Evolutionary conservation across 192 early-diverging fungal genomes (phyloP), one percentile per base, ranked within the genome.

Genomic region (Paraglomus occultum): DNA sequence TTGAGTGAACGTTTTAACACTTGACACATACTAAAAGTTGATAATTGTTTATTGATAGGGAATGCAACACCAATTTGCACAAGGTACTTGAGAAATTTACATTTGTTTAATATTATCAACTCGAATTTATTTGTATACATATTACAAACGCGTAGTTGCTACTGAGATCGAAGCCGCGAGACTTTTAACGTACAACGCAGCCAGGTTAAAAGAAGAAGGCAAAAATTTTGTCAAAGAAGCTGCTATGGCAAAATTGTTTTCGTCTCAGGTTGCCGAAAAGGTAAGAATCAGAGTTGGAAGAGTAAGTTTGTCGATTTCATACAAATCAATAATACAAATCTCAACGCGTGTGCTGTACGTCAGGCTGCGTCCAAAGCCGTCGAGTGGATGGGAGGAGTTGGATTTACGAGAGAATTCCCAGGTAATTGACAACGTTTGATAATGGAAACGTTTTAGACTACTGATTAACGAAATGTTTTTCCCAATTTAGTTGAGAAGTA

Each of bases 301-400:
- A 31, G 1, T 31, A 31, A 2, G 31, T 31, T n/a, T 31, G 31
- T 31, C 3, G 31, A 31, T 31, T 31, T 31, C 31, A 31, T 31
- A 31, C 31, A 3, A 31, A 2, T 31, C 31, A 31, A 31, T 31
- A 2, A 3, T n/a, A n/a, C 15, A 10, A 8, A 60, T 18, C 44
- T 61, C 11, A 39, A n/a, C 38, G 44, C 5, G 11, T 8, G 8
- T 61, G 14, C 42, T 61, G 38, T 42, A 1, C 1, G 18, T 48
- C 82, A 85, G 64, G 85, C 93, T 39, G 88, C 95, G 8, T 89
- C 90, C 14, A 90, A 89, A 74, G 91, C 93, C 45, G 88, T 99
- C 64, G 97, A 99, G 82, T 99, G 95, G 95, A 85, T 94, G 76
- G 97, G 97, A 77, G 97, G 97, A 64, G 89, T 97, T 67, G 97